Evolutionary conservation across 768 basidiomycete genomes (phyloP).

Genomic region (Amanita phalloides): DNA sequence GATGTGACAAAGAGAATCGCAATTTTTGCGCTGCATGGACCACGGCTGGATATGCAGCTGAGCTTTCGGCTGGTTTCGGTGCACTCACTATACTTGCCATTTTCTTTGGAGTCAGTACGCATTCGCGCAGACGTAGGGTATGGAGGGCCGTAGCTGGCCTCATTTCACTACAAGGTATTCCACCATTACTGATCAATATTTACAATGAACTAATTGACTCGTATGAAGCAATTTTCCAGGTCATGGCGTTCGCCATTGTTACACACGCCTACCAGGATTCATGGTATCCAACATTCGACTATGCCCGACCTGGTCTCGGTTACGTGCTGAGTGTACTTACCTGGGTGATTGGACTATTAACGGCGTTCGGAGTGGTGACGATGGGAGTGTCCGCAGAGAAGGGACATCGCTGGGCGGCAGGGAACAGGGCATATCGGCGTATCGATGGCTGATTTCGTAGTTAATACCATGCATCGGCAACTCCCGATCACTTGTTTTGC

Average conservation of each 20-base stretch:
- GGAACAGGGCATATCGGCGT: conserved; percentile 52
- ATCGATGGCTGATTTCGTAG: conserved; percentile 13
- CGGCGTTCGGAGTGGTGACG: conserved; percentile 40
- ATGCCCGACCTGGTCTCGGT: conserved; percentile 52
- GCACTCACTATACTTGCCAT: conserved; percentile 46
- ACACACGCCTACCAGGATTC: conserved; percentile 45
- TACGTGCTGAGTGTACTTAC: conserved; percentile 50
- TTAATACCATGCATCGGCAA: not conserved
- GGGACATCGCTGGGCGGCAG: conserved; percentile 67
- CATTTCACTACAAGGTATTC: conserved; percentile 48
- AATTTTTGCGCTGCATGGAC: conserved; percentile 59
- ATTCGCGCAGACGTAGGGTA: conserved; percentile 61
- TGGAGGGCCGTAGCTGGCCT: conserved; percentile 68
- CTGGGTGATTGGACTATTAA: conserved; percentile 48
- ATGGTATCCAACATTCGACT: conserved; percentile 38
- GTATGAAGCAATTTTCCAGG: conserved; percentile 41
- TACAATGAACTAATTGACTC: not conserved
- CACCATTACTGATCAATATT: not conserved
- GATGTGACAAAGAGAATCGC: conserved; percentile 41
- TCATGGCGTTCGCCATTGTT: conserved; percentile 52
- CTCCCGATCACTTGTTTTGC: not conserved
- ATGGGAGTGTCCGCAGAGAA: conserved; percentile 55
- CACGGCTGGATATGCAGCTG: conserved; percentile 57
- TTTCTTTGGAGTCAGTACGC: conserved; percentile 60
- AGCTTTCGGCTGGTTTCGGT: conserved; percentile 56